Evolutionary conservation across 1,284 basidiomycete genomes (phyloP).

Genomic region (Grifola frondosa): DNA sequence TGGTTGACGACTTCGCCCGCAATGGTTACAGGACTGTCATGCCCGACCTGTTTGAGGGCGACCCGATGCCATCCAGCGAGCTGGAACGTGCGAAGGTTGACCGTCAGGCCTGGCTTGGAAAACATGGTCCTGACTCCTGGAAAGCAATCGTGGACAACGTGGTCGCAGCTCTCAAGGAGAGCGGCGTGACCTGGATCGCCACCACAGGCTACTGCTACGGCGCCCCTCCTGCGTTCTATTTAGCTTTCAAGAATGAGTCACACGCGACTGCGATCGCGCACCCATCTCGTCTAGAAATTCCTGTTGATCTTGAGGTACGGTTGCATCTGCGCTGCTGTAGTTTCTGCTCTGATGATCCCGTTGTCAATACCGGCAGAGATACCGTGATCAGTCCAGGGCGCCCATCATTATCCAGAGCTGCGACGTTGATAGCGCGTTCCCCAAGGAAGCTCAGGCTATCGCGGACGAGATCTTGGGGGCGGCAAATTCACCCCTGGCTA

Average conservation of each 20-base stretch:
- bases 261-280: conserved; percentile 59
- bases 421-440: conserved; percentile 36
- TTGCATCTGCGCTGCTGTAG: conserved; percentile 54
- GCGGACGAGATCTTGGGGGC: conserved; percentile 44
- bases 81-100: conserved; percentile 39
- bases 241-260: conserved; percentile 61
- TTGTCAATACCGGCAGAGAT: conserved; percentile 22
- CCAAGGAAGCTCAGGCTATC: conserved; percentile 24
- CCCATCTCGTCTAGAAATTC: conserved; percentile 65
- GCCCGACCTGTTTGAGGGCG: conserved; percentile 62
- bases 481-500: conserved; percentile 40
- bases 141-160: conserved; percentile 58
- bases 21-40: conserved; percentile 68
- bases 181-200: conserved; percentile 58
- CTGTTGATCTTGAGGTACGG: conserved; percentile 60
- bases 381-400: conserved; percentile 29
- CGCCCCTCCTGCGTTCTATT: conserved; percentile 55
- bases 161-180: conserved; percentile 52
- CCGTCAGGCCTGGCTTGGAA: conserved; percentile 46
- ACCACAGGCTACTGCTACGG: conserved; percentile 75
- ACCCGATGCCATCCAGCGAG: conserved; percentile 45
- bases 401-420: conserved; percentile 48
- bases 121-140: conserved; percentile 46
- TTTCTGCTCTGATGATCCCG: conserved; percentile 40
- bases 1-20: conserved; percentile 71